Conservation (phyloP, 2,329 filamentous ascomycete species). For the Mycosphaerelloides madeirae region DNA sequence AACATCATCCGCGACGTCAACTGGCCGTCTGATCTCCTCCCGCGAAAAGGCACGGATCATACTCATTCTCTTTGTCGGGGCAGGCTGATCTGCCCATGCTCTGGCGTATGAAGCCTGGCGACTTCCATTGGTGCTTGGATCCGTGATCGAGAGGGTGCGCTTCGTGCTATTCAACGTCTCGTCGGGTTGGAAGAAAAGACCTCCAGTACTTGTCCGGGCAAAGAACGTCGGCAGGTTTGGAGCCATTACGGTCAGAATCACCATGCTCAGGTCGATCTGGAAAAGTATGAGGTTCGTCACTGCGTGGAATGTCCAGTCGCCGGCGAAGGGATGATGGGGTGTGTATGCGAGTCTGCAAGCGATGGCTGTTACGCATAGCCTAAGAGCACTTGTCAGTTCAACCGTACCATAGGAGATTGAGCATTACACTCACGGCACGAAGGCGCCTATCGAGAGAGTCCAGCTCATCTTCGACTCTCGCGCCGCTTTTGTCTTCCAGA, state of each 20-base stretch:
- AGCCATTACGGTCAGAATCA: conserved; percentile 3
- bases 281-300: conserved; percentile 4
- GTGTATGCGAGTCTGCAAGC: conserved; percentile 2
- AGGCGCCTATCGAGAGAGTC: conserved; percentile 9
- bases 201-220: conserved; percentile 8
- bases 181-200: conserved; percentile 5
- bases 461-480: conserved; percentile 2
- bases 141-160: too few relatives aligned
- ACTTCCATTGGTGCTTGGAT: too few relatives aligned
- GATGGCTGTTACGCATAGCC: conserved; percentile 4
- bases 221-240: conserved; percentile 14
- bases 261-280: conserved; percentile 3
- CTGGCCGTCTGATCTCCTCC: too few relatives aligned
- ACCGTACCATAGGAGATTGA: too few relatives aligned
- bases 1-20: too few relatives aligned
- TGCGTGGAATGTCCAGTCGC: conserved; percentile 6
- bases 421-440: too few relatives aligned
- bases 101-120: too few relatives aligned
- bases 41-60: too few relatives aligned
- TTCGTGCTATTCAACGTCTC: too few relatives aligned
- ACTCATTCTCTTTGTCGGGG: too few relatives aligned
- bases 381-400: too few relatives aligned
- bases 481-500: conserved; percentile 6
- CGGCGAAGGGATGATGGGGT: conserved; percentile 1
- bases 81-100: too few relatives aligned